These are phyloP conservation scores for Stephania cephalantha DNA, from an alignment of 164 flowering plant genomes.

Conservation along the genomic window DNA sequence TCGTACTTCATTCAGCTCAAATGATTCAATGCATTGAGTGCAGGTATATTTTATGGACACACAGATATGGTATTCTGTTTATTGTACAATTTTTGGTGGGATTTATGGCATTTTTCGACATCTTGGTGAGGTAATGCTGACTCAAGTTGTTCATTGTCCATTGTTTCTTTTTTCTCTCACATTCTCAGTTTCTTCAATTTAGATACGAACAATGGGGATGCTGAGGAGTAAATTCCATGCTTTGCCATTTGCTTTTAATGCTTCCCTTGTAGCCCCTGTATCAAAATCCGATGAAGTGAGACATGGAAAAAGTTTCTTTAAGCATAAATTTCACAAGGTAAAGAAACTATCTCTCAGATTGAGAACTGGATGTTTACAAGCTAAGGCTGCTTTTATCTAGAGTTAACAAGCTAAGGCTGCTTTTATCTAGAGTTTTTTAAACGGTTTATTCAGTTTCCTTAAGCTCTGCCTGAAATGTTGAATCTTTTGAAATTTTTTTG, in stretches of 20 bases:
- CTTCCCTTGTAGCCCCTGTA: constrained; percentile 50
- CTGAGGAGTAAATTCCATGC: constrained; percentile 72
- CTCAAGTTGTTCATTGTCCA: not conserved
- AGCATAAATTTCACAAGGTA: constrained; percentile 17
- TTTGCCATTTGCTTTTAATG: constrained; percentile 72
- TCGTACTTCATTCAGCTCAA: too few species aligned
- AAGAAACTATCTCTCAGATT: not conserved
- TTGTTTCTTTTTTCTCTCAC: constrained; percentile 5
- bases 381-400: too few species aligned
- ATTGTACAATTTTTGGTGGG: constrained; percentile 48
- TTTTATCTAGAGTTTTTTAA: too few species aligned
- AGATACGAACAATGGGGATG: constrained; percentile 93
- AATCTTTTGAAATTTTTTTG: too few species aligned
- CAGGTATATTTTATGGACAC: constrained; percentile 60
- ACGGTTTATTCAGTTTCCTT: too few species aligned
- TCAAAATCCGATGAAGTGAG: constrained; percentile 28
- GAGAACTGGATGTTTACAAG: too few species aligned
- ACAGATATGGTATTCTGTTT: constrained; percentile 54
- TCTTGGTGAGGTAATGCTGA: constrained; percentile 81
- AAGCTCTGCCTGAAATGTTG: too few species aligned
- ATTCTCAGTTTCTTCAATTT: constrained; percentile 9
- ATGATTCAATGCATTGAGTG: not conserved
- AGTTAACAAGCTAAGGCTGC: too few species aligned
- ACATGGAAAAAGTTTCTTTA: constrained; percentile 27
- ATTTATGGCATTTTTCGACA: constrained; percentile 57